Percentiles rank a stretch among this genome's conserved stretches.
phyloP scores from a whole-genome alignment of 768 basidiomycete species.

The Nevesoporus exiguus region DNA sequence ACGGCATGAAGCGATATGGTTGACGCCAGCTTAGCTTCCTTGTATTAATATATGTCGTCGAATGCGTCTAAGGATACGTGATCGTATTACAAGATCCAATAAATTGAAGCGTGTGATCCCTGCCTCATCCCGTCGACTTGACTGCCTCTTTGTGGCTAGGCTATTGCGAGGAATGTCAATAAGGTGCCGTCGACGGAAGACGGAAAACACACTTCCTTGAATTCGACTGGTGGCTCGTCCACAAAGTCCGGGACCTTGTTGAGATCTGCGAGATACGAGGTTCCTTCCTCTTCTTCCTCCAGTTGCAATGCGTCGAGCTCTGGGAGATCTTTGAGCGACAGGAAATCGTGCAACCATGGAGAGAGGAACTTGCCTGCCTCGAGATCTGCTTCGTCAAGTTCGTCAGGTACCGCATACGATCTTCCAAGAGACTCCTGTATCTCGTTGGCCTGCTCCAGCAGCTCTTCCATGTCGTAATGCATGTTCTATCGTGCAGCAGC shows the following conservation, averaged over 20 bases:
- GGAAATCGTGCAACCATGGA: background rate
- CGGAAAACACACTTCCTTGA: conserved; percentile 48
- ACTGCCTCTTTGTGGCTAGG: conserved; percentile 52
- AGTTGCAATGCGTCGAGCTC: conserved; percentile 93
- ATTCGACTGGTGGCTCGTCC: conserved; percentile 79
- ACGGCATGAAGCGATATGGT: conserved; percentile 59
- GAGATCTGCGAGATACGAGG: conserved; percentile 84
- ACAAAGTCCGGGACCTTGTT: conserved; percentile 90
- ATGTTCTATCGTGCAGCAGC: conserved; percentile 57
- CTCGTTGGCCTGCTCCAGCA: conserved; percentile 96
- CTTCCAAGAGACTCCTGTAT: conserved; percentile 92
- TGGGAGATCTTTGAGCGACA: conserved; percentile 31
- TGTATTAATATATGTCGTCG: background rate
- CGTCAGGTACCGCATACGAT: conserved; percentile 95
- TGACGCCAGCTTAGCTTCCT: conserved; percentile 28
- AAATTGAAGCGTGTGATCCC: background rate
- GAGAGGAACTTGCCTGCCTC: conserved; percentile 70
- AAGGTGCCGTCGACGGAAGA: background rate
- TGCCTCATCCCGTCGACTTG: conserved; percentile 47
- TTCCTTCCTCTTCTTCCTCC: conserved; percentile 87
- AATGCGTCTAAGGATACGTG: conserved; percentile 16
- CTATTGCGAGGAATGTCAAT: conserved; percentile 25
- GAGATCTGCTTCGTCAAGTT: conserved; percentile 95
- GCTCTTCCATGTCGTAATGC: conserved; percentile 97
- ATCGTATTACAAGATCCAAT: conserved; percentile 4